phyloP scores from a whole-genome alignment of 1,284 basidiomycete species.

The Cronartium quercuum region DNA sequence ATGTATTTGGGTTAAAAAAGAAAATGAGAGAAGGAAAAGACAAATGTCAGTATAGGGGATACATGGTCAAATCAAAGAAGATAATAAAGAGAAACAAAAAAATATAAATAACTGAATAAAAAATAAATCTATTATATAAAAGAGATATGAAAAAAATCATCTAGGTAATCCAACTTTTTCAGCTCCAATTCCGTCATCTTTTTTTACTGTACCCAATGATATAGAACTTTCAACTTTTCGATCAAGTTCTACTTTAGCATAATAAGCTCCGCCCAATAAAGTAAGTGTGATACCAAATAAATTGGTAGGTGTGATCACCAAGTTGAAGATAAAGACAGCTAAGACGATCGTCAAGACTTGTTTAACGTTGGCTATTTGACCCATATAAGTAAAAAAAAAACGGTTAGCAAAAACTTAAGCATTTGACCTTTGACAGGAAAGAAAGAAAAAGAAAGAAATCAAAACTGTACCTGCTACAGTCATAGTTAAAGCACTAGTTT shows the following conservation, averaged over 20 bases:
- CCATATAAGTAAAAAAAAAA: conserved; percentile 6
- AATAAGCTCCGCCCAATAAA: conserved; percentile 64
- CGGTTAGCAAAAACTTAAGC: not conserved
- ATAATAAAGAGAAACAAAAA: too few relatives aligned
- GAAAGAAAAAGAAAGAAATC: not conserved
- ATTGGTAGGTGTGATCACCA: conserved; percentile 71
- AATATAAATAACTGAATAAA: too few relatives aligned
- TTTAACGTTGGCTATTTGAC: conserved; percentile 68
- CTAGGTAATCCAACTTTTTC: not conserved
- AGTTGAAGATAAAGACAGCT: conserved; percentile 72
- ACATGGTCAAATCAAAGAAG: too few relatives aligned
- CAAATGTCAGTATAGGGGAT: too few relatives aligned
- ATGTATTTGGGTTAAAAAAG: too few relatives aligned
- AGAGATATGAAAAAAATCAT: too few relatives aligned
- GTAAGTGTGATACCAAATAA: conserved; percentile 73
- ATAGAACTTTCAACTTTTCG: not conserved
- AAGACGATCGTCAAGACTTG: conserved; percentile 85
- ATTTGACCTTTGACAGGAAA: not conserved
- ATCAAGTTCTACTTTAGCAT: conserved; percentile 33
- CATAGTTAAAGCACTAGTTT: conserved; percentile 76
- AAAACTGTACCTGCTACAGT: conserved; percentile 67
- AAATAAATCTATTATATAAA: too few relatives aligned
- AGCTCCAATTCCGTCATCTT: not conserved
- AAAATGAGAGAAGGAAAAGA: too few relatives aligned
- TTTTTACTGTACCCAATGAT: not conserved